Percentiles rank a stretch among this genome's conserved stretches.
Evolutionary conservation across 495 filamentous ascomycete genomes (phyloP).

Genomic region (Lentithecium fluviatile): DNA sequence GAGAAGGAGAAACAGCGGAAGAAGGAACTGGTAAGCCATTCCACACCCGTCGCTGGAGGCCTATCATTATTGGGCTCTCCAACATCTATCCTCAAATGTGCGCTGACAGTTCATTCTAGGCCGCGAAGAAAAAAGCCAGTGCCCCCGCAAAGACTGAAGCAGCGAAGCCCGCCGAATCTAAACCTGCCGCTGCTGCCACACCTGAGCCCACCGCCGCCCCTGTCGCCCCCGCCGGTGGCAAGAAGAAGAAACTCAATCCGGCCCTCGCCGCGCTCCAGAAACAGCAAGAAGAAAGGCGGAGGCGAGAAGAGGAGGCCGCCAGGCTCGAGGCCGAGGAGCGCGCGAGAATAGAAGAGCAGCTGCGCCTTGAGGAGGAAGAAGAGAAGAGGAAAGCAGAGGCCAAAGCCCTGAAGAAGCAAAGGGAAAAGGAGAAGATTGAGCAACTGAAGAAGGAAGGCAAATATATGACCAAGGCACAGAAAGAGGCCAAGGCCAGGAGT

Average conservation of each 20-base stretch:
- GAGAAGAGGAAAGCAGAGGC: conserved; percentile 69
- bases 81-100: neutral
- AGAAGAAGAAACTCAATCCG: conserved; percentile 88
- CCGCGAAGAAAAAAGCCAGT: conserved; percentile 67
- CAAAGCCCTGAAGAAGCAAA: conserved; percentile 82
- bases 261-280: conserved; percentile 80
- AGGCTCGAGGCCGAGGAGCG: conserved; percentile 69
- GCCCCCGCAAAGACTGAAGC: conserved; percentile 41
- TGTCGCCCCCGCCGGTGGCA: conserved; percentile 53
- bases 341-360: conserved; percentile 67
- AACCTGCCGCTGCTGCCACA: conserved; percentile 23
- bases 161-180: conserved; percentile 49
- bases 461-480: conserved; percentile 90
- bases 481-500: conserved; percentile 76
- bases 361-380: conserved; percentile 70
- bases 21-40: conserved; percentile 66
- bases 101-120: conserved; percentile 42
- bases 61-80: neutral
- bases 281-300: conserved; percentile 80
- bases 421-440: conserved; percentile 92
- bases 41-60: neutral
- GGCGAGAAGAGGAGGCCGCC: conserved; percentile 73
- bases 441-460: conserved; percentile 94
- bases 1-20: conserved; percentile 91
- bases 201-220: conserved; percentile 26